phyloP scores from a whole-genome alignment of 805 yeast species.

The Alloascoidea hylecoeti region DNA sequence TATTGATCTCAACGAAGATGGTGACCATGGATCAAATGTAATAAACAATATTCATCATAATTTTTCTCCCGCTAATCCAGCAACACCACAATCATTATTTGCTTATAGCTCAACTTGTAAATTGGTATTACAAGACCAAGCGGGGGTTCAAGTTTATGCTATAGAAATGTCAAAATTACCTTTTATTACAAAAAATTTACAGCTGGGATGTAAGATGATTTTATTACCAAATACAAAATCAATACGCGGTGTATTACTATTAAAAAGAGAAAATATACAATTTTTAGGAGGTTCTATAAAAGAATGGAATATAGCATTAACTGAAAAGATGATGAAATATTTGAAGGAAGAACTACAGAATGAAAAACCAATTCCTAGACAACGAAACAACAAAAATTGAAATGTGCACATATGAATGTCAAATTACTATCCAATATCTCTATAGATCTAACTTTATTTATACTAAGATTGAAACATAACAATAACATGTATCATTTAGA shows the following conservation, averaged over 20 bases:
- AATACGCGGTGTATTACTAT: background rate
- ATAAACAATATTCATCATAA: background rate
- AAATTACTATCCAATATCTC: too few species aligned
- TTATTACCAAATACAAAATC: background rate
- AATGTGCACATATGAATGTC: too few species aligned
- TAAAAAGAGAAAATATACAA: background rate
- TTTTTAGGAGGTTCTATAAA: background rate
- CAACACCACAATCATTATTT: background rate
- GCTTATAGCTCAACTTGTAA: background rate
- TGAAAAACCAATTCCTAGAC: too few species aligned
- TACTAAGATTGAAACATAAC: too few species aligned
- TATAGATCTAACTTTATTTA: too few species aligned
- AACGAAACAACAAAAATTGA: too few species aligned
- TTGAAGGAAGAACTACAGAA: too few species aligned
- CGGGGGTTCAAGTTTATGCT: background rate
- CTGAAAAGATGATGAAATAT: conserved; percentile 1
- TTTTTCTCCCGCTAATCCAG: conserved; percentile 1
- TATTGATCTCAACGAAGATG: conserved; percentile 1
- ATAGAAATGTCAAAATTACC: background rate
- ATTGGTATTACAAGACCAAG: conserved; percentile 1
- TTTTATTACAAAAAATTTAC: background rate
- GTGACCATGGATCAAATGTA: background rate
- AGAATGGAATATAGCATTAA: background rate
- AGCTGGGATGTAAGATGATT: background rate
- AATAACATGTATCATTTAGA: too few species aligned